These are phyloP conservation scores for Leccinum incarnatum DNA, from an alignment of 768 basidiomycete species.

Conservation along the genomic window DNA sequence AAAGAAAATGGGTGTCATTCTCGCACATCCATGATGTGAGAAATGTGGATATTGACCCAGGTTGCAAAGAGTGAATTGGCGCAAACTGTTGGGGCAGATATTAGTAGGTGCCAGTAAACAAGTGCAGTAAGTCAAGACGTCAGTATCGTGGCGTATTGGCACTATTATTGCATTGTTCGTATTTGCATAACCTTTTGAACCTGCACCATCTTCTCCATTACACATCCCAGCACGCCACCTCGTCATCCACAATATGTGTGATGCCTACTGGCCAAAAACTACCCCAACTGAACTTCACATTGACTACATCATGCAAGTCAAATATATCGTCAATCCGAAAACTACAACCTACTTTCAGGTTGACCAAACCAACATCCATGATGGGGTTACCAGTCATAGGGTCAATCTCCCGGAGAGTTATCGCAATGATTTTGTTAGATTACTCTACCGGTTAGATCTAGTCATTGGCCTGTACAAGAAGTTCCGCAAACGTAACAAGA, in stretches of 20 bases:
- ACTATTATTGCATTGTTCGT: too few relatives aligned
- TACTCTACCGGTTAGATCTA: neutral
- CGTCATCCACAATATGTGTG: neutral
- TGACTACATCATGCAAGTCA: neutral
- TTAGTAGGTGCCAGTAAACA: neutral
- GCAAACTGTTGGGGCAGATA: constrained; percentile 12
- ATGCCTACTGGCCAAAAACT: neutral
- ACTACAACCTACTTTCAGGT: neutral
- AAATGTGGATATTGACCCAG: constrained; percentile 7
- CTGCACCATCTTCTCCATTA: neutral
- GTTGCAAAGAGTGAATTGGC: constrained; percentile 28
- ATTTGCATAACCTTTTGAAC: neutral
- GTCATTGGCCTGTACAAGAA: neutral
- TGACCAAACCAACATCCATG: neutral
- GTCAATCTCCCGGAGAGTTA: neutral
- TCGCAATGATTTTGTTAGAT: neutral
- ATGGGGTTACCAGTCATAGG: neutral
- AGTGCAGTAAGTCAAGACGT: neutral
- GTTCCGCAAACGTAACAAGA: neutral
- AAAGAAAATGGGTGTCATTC: too few relatives aligned
- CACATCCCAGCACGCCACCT: neutral
- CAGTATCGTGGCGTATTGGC: too few relatives aligned
- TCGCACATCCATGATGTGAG: neutral
- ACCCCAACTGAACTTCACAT: neutral
- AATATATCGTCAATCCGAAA: neutral